phyloP scores from a whole-genome alignment of 2,329 filamentous ascomycete species.

The Penicillium sp. region DNA sequence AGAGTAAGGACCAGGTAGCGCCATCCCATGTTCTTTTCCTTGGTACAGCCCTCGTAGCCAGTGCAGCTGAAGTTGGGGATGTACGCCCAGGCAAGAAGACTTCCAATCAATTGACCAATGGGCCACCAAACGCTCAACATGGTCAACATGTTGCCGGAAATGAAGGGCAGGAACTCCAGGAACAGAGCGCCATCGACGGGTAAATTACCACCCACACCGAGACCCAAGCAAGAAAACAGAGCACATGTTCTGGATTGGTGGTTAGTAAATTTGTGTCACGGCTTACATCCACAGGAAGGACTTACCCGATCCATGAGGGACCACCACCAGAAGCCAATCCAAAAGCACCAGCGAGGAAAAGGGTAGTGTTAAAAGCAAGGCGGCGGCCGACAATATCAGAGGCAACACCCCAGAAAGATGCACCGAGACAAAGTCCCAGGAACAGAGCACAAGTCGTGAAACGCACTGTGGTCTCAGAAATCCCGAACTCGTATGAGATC shows the following conservation, averaged over 20 bases:
- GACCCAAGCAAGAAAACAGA: constrained; percentile 62
- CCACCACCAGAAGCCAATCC: constrained; percentile 70
- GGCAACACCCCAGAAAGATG: constrained; percentile 77
- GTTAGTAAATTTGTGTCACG: constrained; percentile 23
- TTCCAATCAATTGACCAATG: constrained; percentile 68
- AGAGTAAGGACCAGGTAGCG: constrained; percentile 71
- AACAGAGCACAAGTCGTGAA: constrained; percentile 81
- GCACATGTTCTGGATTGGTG: constrained; percentile 52
- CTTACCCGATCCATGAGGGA: constrained; percentile 63
- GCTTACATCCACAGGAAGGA: constrained; percentile 4
- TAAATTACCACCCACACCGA: constrained; percentile 73
- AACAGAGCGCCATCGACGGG: constrained; percentile 80
- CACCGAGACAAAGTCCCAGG: constrained; percentile 74
- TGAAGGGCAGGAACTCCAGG: constrained; percentile 76
- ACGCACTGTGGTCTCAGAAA: constrained; percentile 70
- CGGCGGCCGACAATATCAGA: constrained; percentile 78
- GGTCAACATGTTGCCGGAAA: constrained; percentile 70
- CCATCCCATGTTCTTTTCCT: constrained; percentile 69
- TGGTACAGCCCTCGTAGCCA: constrained; percentile 44
- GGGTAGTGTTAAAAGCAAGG: constrained; percentile 77
- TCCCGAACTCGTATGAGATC: constrained; percentile 71
- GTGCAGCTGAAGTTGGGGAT: constrained; percentile 66
- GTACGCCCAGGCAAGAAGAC: constrained; percentile 62
- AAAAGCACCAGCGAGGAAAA: constrained; percentile 74
- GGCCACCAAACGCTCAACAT: constrained; percentile 86